Conservation (phyloP, 768 basidiomycete species). For the Pleurotus salmoneostramineus region DNA sequence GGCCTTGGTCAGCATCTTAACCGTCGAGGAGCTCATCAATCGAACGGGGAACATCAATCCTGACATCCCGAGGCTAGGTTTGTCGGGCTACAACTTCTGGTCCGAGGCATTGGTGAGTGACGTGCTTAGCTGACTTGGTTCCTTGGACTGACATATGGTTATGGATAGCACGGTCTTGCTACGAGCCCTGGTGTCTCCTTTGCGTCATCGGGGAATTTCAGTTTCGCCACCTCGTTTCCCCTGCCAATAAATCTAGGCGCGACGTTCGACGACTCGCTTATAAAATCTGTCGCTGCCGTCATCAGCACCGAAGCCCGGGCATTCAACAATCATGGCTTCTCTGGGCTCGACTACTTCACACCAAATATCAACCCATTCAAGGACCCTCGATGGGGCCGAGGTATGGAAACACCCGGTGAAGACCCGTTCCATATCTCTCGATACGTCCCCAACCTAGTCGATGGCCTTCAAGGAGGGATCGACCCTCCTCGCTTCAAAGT, state of each 20-base stretch:
- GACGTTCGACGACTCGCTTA: constrained; percentile 50
- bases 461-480: constrained; percentile 55
- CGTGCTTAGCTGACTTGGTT: neutral
- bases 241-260: constrained; percentile 52
- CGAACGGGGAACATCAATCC: constrained; percentile 48
- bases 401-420: constrained; percentile 61
- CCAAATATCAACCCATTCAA: constrained; percentile 58
- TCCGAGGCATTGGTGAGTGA: constrained; percentile 45
- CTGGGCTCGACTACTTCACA: constrained; percentile 54
- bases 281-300: constrained; percentile 45
- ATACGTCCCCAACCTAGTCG: constrained; percentile 52
- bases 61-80: constrained; percentile 51
- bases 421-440: constrained; percentile 49
- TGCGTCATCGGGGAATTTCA: constrained; percentile 44
- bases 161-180: constrained; percentile 49
- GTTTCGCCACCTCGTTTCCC: constrained; percentile 57
- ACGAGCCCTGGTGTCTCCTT: constrained; percentile 49
- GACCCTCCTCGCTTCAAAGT: constrained; percentile 47
- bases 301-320: constrained; percentile 57
- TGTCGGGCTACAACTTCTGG: constrained; percentile 60
- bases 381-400: constrained; percentile 61
- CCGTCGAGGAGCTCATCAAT: constrained; percentile 43
- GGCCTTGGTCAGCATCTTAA: constrained; percentile 45
- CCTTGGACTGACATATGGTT: neutral
- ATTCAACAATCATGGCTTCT: constrained; percentile 50